Base-by-base conservation (phyloP, 106 monocot genomes). In the Dioscorea alata region DNA sequence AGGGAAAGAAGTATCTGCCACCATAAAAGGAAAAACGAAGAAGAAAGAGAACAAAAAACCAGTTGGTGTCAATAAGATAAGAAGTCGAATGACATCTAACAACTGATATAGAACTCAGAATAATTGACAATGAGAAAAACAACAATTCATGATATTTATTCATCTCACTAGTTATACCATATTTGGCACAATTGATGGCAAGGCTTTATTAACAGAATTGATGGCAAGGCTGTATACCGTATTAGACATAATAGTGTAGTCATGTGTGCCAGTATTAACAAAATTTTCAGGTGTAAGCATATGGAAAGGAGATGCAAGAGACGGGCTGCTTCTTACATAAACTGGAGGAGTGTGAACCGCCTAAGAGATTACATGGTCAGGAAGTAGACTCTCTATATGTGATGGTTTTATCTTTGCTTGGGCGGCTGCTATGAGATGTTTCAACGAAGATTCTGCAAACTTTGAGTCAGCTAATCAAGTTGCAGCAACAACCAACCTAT, bases 161-260 rank as follows among this genome's bases (percentile, higher is more conserved):
- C 56, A 94, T 91, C 91, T 95, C 91, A 82, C 49, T 74, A n/a
- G 85, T 76, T 68, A 95, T 91, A 33, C 91, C 94, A 82, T 91
- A 91, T 70, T 95, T 91, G 57, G 94, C 91, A 84, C 94, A 95
- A 56, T 86, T 85, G 71, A 95, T 88, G 4, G 94, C 94, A 64
- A 88, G 88, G 61, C 90, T n/a, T n/a, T n/a, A n/a, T n/a, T n/a
- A n/a, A n/a, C 91, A 84, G 91, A 95, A 56, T 86, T 85, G 71
- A 95, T 88, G 4, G 94, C 94, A 64, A 88, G 88, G 61, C 90
- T n/a, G n/a, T n/a, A n/a, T n/a, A n/a, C n/a, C n/a, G 77, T 64
- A 50, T 72, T 28, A 53, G 85, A 74, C 58, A 63, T n/a, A 66
- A 63, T n/a, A 66, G 72, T 57, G 53, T 68, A 71, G 69, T 28